phyloP scores from a whole-genome alignment of 805 yeast species.

The Diddensiella transvaalensis region DNA sequence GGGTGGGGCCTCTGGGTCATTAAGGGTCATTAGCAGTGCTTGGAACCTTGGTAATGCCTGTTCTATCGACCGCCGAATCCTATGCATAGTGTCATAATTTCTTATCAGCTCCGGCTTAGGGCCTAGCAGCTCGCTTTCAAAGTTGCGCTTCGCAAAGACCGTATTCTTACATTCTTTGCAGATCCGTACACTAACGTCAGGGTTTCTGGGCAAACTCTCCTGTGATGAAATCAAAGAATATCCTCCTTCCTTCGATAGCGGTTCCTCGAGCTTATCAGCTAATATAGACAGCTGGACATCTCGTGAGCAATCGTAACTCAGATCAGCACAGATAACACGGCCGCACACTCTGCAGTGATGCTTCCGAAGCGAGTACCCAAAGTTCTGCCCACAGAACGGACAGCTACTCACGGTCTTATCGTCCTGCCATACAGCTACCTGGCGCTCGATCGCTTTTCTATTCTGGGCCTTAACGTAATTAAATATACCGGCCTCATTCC shows the following conservation, averaged over 20 bases:
- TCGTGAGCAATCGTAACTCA: constrained; percentile 63
- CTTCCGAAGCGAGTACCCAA: constrained; percentile 58
- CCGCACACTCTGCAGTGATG: constrained; percentile 96
- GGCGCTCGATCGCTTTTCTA: constrained; percentile 42
- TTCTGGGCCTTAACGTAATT: constrained; percentile 26
- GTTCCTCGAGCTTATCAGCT: constrained; percentile 28
- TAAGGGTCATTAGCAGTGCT: constrained; percentile 34
- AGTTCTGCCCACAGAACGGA: constrained; percentile 56
- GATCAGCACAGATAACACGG: constrained; percentile 68
- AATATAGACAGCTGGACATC: constrained; percentile 51
- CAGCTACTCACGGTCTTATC: constrained; percentile 51
- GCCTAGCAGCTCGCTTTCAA: constrained; percentile 37
- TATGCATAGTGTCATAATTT: constrained; percentile 42
- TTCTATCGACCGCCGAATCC: constrained; percentile 38
- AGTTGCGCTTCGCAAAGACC: constrained; percentile 55
- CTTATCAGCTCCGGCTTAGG: constrained; percentile 38
- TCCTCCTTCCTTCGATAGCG: constrained; percentile 1
- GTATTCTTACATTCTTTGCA: constrained; percentile 67
- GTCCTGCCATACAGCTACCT: constrained; percentile 64
- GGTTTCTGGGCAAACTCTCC: constrained; percentile 17
- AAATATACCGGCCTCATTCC: constrained; percentile 28
- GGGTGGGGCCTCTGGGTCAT: constrained; percentile 33
- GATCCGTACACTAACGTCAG: constrained; percentile 44
- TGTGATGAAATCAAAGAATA: too few relatives aligned
- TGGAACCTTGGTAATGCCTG: constrained; percentile 44